Percentiles rank a stretch among this genome's conserved stretches.
These are phyloP conservation scores for Marasmius fiardii DNA, from an alignment of 1,284 basidiomycete species.

Conservation along the genomic window DNA sequence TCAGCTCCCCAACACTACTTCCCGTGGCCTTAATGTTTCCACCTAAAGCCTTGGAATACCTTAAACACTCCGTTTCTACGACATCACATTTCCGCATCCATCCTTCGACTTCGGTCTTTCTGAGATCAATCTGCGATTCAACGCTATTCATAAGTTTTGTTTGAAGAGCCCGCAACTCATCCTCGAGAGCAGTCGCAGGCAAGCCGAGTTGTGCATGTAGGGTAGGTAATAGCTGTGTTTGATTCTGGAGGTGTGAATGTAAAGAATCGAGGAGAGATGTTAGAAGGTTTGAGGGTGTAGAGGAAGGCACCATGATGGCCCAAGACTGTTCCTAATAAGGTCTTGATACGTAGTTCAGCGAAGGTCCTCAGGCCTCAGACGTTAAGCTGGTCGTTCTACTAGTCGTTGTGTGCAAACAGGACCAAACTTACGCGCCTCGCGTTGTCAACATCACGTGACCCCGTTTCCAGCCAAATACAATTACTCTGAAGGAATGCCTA, in stretches of 20 bases:
- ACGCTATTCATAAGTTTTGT: slow-evolving; percentile 66
- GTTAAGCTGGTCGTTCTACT: background rate
- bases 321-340: no score
- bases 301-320: background rate
- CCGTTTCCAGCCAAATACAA: no score
- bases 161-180: slow-evolving; percentile 66
- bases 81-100: slow-evolving; percentile 64
- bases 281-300: slow-evolving; percentile 21
- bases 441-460: background rate
- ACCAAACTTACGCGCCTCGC: background rate
- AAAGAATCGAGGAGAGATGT: slow-evolving; percentile 72
- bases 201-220: slow-evolving; percentile 72
- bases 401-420: background rate
- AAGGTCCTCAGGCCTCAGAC: no score
- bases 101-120: slow-evolving; percentile 65
- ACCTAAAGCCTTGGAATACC: slow-evolving; percentile 66
- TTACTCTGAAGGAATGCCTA: no score
- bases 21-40: slow-evolving; percentile 63
- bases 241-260: slow-evolving; percentile 70
- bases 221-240: slow-evolving; percentile 72
- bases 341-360: no score
- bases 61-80: slow-evolving; percentile 60
- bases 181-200: slow-evolving; percentile 68
- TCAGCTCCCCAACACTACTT: slow-evolving; percentile 54
- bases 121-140: slow-evolving; percentile 61